Percentiles rank a stretch among this genome's conserved stretches.
phyloP scores from a whole-genome alignment of 1,284 basidiomycete genomes.

The Agaricales sp. region DNA sequence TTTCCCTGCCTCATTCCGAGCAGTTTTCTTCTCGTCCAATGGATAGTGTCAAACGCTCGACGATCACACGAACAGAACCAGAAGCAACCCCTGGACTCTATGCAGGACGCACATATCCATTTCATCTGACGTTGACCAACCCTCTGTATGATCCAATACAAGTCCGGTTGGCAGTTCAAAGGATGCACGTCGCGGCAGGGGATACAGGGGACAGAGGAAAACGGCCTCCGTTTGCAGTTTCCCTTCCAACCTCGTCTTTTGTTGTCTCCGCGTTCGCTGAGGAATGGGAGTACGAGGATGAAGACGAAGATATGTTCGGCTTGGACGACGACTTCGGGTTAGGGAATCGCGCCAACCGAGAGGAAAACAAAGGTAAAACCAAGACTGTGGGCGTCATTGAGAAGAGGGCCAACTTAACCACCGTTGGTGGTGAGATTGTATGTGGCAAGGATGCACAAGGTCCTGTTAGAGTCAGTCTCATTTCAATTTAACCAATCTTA shows the following conservation, averaged over 20 bases:
- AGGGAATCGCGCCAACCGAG: conserved; percentile 29
- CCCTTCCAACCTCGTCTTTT: conserved; percentile 67
- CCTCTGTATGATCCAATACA: conserved; percentile 92
- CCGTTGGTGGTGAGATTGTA: conserved; percentile 76
- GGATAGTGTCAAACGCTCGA: conserved; percentile 37
- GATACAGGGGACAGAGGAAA: conserved; percentile 39
- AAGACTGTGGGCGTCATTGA: conserved; percentile 75
- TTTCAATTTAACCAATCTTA: conserved; percentile 1
- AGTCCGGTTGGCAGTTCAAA: conserved; percentile 69
- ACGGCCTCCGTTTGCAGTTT: conserved; percentile 65
- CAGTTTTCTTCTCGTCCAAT: conserved; percentile 21
- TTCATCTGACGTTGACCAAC: conserved; percentile 85
- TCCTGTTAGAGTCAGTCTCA: conserved; percentile 52
- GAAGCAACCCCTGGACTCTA: conserved; percentile 38
- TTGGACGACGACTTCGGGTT: conserved; percentile 51
- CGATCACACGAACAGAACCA: conserved; percentile 29
- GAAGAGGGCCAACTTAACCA: conserved; percentile 77
- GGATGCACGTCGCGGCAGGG: conserved; percentile 36
- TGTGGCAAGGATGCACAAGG: conserved; percentile 68
- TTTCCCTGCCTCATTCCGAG: conserved; percentile 49
- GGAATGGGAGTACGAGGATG: conserved; percentile 86
- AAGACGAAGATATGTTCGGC: conserved; percentile 77
- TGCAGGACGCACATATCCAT: conserved; percentile 73
- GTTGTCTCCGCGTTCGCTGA: conserved; percentile 83
- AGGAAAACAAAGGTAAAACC: conserved; percentile 37